These are phyloP conservation scores for Eucalyptus erythrocorys DNA, from an alignment of 345 rosid genomes.

Conservation along the genomic window DNA sequence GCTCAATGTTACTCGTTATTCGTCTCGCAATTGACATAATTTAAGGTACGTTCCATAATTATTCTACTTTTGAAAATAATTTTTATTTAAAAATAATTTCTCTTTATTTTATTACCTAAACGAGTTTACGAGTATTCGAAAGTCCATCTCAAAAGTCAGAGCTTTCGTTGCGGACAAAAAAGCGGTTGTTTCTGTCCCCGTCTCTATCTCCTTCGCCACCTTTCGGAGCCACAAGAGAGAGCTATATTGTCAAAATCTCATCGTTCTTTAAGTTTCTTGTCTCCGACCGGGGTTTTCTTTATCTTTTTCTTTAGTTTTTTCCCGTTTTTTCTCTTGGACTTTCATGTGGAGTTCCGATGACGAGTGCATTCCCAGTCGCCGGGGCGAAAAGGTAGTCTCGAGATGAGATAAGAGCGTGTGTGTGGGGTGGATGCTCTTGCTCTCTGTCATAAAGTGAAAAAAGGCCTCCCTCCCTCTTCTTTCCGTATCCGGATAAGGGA, in stretches of 20 bases:
- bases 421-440: not conserved
- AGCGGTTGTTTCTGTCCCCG: not conserved
- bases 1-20: not conserved
- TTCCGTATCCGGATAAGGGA: not conserved
- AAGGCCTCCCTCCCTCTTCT: not conserved
- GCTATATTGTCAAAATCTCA: not conserved
- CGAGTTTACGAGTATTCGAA: not conserved
- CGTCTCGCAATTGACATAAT: not conserved
- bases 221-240: not conserved
- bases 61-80: no score
- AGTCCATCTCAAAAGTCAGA: not conserved
- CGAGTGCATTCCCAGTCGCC: not conserved
- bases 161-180: not conserved
- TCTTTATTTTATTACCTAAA: no score
- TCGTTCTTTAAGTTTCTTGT: not conserved
- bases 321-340: not conserved
- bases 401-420: not conserved
- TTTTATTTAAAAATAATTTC: no score
- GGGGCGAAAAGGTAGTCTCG: not conserved
- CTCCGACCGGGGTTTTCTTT: not conserved
- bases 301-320: not conserved
- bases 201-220: not conserved
- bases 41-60: accelerated
- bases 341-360: not conserved
- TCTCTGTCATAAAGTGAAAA: not conserved